Base-by-base conservation (phyloP, 306 rosid genomes). In the Inga leiocalycina region DNA sequence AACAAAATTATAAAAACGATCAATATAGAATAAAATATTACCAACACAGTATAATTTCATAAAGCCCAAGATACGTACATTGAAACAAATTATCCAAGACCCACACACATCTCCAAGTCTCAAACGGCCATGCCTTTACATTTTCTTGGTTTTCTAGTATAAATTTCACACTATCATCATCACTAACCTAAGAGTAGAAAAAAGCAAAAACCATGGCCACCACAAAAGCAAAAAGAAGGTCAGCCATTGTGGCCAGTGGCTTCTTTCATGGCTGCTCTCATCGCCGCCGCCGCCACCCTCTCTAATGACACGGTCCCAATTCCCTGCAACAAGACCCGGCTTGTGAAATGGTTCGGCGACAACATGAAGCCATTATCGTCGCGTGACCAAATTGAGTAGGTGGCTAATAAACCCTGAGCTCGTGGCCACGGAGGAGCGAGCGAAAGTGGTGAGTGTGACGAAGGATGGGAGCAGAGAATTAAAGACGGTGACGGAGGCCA, bases 401-500 rank as follows among this genome's bases (percentile, higher is more conserved):
- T 27, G 44, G 44, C 44, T 13, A 46, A 46, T 46, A 10, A 46
- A 46, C 51, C 51, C 13, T 46, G 11, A 46, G 11, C 51, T 46
- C 1, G 88, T 10, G 13, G 20, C 70, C 11, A 97, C 97, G 0
- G 97, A 92, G 59, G 37, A n/a, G 1, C 62, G 7, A 0, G 27
- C 76, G 2, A 80, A 15, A n/a, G 79, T 90, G 24, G 39, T 92
- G 0, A 91, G 72, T 76, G 97, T 94, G 1, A 83, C 30, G 79
- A 15, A 79, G 32, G 81, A 85, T 59, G 95, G 97, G 0, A 83
- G 84, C 0, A 97, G 94, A 9, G 39, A 92, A 4, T 94, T 84
- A 77, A 88, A 78, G 75, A 92, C 86, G 13, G 37, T 94, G 13
- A 69, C 34, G 0, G 97, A 85, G 0, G 97, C 98, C 34, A 8